phyloP scores from a whole-genome alignment of 441 rosid genomes.

The Adansonia madagascariensis region DNA sequence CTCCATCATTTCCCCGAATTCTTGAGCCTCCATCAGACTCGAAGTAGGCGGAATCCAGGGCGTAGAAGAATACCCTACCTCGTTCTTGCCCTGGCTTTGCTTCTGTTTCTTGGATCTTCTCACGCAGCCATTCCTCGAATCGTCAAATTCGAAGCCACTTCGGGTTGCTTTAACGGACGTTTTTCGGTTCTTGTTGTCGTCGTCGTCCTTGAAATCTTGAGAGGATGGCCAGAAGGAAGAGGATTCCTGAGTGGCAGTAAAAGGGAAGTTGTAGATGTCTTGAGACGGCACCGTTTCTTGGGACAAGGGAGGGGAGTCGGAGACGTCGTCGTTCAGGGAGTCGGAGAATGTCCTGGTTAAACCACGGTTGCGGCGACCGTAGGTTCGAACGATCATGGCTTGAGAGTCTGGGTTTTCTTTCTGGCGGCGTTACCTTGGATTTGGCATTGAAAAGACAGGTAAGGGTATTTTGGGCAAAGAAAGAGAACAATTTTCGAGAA shows the following conservation, averaged over 20 bases:
- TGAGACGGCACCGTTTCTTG: slow-evolving; percentile 54
- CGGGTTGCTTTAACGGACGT: too few species aligned
- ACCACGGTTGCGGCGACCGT: slow-evolving; percentile 84
- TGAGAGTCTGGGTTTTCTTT: background rate
- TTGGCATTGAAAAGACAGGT: slow-evolving; percentile 31
- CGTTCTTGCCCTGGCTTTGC: slow-evolving; percentile 31
- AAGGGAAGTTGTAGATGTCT: slow-evolving; percentile 53
- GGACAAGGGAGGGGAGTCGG: slow-evolving; percentile 54
- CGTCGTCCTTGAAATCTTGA: too few species aligned
- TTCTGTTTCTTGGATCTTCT: slow-evolving; percentile 48
- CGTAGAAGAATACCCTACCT: slow-evolving; percentile 27
- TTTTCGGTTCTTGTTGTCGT: too few species aligned
- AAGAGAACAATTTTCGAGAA: background rate
- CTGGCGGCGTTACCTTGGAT: background rate
- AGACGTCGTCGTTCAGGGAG: slow-evolving; percentile 40
- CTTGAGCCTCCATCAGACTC: slow-evolving; percentile 95
- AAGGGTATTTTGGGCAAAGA: slow-evolving; percentile 46
- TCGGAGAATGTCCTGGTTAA: slow-evolving; percentile 19
- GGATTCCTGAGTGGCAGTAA: slow-evolving; percentile 70
- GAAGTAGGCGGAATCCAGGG: slow-evolving; percentile 47
- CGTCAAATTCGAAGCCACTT: slow-evolving; percentile 29
- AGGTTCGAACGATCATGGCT: slow-evolving; percentile 80
- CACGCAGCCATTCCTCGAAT: slow-evolving; percentile 36
- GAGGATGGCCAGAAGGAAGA: too few species aligned
- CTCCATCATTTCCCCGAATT: slow-evolving; percentile 98